Evolutionary conservation across 2,329 filamentous ascomycete species (phyloP).

Genomic region (Atkinsonella texensis): DNA sequence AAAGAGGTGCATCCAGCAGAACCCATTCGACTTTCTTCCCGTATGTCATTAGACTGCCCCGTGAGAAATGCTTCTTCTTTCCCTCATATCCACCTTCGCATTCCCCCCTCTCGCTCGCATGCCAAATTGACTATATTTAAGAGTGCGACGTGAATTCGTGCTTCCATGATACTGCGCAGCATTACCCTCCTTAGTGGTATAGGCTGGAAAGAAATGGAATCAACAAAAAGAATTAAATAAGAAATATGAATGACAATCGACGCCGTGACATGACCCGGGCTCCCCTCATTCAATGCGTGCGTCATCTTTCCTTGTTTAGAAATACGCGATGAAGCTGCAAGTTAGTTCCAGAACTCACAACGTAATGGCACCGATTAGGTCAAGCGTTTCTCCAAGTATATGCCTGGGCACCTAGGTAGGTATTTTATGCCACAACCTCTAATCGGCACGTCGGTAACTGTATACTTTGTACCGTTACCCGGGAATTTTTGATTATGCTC

Average conservation of each 20-base stretch:
- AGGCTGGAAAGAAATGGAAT: neutral
- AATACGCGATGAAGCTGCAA: neutral
- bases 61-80: neutral
- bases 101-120: neutral
- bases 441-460: neutral
- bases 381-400: too few species aligned
- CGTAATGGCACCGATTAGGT: neutral
- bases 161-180: neutral
- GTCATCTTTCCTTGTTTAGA: neutral
- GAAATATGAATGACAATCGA: slow-evolving; percentile 1
- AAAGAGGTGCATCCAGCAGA: neutral
- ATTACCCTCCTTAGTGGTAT: slow-evolving; percentile 1
- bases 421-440: too few species aligned
- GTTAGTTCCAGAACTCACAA: neutral
- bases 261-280: neutral
- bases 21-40: neutral
- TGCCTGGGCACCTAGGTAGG: too few species aligned
- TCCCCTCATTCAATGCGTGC: slow-evolving; percentile 1
- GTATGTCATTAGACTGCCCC: neutral
- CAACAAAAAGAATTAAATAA: neutral
- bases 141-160: neutral
- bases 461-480: neutral
- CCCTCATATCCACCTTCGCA: neutral
- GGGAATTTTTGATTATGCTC: slow-evolving; percentile 20
- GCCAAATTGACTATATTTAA: neutral